Evolutionary conservation across 1,284 basidiomycete species (phyloP).

Genomic region (Tilletia walkeri): DNA sequence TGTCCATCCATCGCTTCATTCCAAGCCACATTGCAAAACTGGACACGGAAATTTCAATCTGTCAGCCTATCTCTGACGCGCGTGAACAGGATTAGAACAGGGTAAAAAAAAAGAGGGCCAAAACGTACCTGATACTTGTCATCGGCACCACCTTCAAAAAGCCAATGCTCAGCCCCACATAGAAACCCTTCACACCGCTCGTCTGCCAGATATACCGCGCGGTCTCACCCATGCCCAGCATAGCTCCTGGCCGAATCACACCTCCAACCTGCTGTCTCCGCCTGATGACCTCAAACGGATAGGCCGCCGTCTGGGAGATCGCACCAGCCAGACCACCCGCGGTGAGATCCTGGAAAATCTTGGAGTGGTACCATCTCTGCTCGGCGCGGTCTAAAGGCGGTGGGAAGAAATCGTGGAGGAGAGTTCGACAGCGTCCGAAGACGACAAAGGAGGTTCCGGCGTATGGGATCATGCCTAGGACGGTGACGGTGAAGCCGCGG

Average conservation of each 20-base stretch:
- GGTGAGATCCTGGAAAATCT: constrained; percentile 62
- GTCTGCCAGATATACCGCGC: constrained; percentile 65
- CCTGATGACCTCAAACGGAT: constrained; percentile 92
- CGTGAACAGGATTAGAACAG: background rate
- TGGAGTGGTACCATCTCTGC: constrained; percentile 42
- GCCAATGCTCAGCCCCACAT: constrained; percentile 87
- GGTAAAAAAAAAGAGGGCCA: background rate
- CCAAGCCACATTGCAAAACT: constrained; percentile 53
- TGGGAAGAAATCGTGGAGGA: constrained; percentile 41
- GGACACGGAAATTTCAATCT: background rate
- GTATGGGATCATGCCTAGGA: constrained; percentile 79
- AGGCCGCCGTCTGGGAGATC: constrained; percentile 83
- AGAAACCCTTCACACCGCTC: constrained; percentile 83
- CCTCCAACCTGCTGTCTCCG: constrained; percentile 93
- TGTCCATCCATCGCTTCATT: constrained; percentile 53
- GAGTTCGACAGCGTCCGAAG: constrained; percentile 50
- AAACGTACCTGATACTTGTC: constrained; percentile 62
- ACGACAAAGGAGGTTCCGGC: constrained; percentile 89
- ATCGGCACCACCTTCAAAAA: constrained; percentile 96
- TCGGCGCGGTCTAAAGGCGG: constrained; percentile 18
- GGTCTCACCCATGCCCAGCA: constrained; percentile 50
- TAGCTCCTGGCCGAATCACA: constrained; percentile 43
- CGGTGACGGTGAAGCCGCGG: constrained; percentile 71
- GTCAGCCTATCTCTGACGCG: background rate
- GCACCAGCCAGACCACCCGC: constrained; percentile 90